These are phyloP conservation scores for Aspergillus heteromorphus DNA, from an alignment of 495 filamentous ascomycete genomes.

Conservation along the genomic window DNA sequence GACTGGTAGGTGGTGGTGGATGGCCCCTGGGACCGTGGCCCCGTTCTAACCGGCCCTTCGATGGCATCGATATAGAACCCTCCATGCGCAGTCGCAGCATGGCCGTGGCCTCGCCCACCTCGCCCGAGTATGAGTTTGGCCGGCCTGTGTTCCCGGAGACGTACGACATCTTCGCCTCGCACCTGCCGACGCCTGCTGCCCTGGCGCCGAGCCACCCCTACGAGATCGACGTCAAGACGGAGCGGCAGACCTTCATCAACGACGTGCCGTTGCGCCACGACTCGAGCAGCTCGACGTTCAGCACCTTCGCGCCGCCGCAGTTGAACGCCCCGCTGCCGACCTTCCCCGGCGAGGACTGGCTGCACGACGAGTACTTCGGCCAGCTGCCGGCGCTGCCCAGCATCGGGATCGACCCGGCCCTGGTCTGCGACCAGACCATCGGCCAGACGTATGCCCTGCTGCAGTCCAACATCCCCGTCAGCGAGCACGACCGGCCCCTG, in stretches of 20 bases:
- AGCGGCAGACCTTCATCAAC: constrained; percentile 90
- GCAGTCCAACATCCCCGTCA: constrained; percentile 74
- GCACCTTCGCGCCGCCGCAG: constrained; percentile 74
- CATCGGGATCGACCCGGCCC: constrained; percentile 53
- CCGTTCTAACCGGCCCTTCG: constrained; percentile 4
- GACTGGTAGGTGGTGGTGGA: constrained; percentile 25
- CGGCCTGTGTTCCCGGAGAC: constrained; percentile 51
- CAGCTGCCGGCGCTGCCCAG: constrained; percentile 23
- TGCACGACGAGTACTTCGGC: constrained; percentile 65
- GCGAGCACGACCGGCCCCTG: constrained; percentile 79
- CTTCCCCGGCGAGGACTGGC: constrained; percentile 70
- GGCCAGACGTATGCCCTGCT: constrained; percentile 33
- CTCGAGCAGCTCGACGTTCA: constrained; percentile 82
- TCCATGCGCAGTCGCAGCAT: constrained; percentile 15
- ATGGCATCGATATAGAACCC: constrained; percentile 12
- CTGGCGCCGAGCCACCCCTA: constrained; percentile 59
- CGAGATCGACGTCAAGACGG: constrained; percentile 93
- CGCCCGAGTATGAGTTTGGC: constrained; percentile 70
- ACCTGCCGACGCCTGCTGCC: constrained; percentile 37
- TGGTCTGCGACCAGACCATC: constrained; percentile 14
- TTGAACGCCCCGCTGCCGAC: constrained; percentile 57
- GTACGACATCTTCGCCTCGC: constrained; percentile 56
- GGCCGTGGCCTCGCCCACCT: constrained; percentile 53
- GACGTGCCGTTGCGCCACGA: constrained; percentile 79
- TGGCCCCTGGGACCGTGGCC: background rate